A percentile compares a stretch with the other conserved stretches of the same genome.
phyloP scores from a whole-genome alignment of 805 yeast species.

The Wickerhamomyces bovis region DNA sequence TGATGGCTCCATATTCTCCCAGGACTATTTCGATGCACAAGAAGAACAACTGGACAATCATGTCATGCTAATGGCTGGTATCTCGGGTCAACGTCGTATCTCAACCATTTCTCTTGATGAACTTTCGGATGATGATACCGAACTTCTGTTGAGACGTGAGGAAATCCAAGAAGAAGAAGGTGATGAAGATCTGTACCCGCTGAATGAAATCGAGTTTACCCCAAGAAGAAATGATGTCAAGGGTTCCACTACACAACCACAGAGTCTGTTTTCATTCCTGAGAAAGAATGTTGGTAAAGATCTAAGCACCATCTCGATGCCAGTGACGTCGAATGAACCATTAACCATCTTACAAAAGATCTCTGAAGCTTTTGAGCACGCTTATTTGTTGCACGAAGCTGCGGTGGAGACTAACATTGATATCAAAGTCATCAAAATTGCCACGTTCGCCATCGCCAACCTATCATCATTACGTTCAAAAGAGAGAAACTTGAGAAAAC shows the following conservation, averaged over 20 bases:
- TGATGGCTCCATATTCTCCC: constrained; percentile 35
- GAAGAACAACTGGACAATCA: constrained; percentile 32
- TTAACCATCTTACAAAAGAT: constrained; percentile 72
- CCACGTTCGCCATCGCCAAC: constrained; percentile 76
- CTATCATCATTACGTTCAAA: constrained; percentile 68
- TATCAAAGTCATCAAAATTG: constrained; percentile 60
- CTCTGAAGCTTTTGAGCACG: constrained; percentile 76
- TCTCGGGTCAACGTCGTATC: constrained; percentile 1
- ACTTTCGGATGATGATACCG: constrained; percentile 22
- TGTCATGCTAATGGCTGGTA: constrained; percentile 18
- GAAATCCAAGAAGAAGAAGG: constrained; percentile 1
- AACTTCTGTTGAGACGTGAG: constrained; percentile 11
- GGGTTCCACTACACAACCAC: constrained; percentile 63
- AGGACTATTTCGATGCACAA: constrained; percentile 63
- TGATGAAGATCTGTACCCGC: constrained; percentile 52
- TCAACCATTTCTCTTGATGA: constrained; percentile 18
- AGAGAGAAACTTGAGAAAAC: constrained; percentile 75
- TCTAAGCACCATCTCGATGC: constrained; percentile 80
- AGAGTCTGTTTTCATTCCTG: constrained; percentile 71
- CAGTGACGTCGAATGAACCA: constrained; percentile 92
- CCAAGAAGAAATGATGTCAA: constrained; percentile 54
- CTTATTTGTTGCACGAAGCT: constrained; percentile 60
- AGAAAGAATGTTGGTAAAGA: constrained; percentile 93
- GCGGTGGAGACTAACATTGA: constrained; percentile 36
- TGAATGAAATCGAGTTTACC: constrained; percentile 43